Percentiles rank a stretch among this genome's conserved stretches.
These are phyloP conservation scores for Talaromyces ruber DNA, from an alignment of 495 filamentous ascomycete genomes.

Conservation along the genomic window DNA sequence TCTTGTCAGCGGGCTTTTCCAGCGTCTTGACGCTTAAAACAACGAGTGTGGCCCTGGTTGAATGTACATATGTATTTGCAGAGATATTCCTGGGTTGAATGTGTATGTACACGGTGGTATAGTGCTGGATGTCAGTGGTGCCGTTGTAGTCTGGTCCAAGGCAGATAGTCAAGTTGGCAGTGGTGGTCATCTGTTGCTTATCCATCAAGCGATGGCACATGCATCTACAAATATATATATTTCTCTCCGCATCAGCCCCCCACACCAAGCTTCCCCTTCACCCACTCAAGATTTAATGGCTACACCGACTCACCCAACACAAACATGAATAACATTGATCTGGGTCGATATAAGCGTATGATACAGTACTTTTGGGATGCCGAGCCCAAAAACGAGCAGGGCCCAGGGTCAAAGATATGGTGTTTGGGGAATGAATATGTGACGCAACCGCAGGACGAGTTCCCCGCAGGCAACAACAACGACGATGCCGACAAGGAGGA, in stretches of 20 bases:
- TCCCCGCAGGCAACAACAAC: background rate
- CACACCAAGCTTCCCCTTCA: background rate
- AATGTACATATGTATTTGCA: background rate
- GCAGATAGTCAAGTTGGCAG: background rate
- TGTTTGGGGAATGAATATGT: slow-evolving; percentile 75
- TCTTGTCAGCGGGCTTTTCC: background rate
- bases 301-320: background rate
- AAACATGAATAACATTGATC: slow-evolving; percentile 51
- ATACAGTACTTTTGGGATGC: slow-evolving; percentile 95
- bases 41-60: background rate
- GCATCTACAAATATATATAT: slow-evolving; percentile 1
- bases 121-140: too few species aligned
- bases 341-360: slow-evolving; percentile 67
- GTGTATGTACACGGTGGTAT: background rate
- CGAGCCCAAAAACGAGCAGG: slow-evolving; percentile 74
- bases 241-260: slow-evolving; percentile 2
- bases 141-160: background rate
- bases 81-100: background rate
- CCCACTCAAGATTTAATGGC: background rate
- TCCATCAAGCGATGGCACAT: background rate
- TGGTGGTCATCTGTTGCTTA: background rate
- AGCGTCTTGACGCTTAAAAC: background rate
- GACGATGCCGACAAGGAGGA: slow-evolving; percentile 27
- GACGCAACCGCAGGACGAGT: slow-evolving; percentile 13
- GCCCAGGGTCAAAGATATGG: slow-evolving; percentile 67